Conservation (phyloP, 768 basidiomycete genomes). For the Boletus huronensis region DNA sequence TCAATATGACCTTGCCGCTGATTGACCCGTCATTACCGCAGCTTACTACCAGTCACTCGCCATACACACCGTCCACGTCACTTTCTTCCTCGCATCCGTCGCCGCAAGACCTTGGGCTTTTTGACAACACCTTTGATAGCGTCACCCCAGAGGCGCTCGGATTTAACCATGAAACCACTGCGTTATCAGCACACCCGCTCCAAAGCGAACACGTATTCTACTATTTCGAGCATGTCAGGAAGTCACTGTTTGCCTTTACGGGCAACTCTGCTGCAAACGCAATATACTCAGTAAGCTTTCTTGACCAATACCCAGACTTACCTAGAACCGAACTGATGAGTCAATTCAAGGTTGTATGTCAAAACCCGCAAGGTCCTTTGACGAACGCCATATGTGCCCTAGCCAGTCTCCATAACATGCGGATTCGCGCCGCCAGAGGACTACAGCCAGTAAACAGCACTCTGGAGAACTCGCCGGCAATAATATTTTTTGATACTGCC, state of each 20-base stretch:
- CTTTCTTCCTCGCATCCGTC: slow-evolving; percentile 35
- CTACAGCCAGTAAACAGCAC: slow-evolving; percentile 51
- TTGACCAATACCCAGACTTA: neutral
- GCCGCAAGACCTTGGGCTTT: slow-evolving; percentile 31
- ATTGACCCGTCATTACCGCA: slow-evolving; percentile 29
- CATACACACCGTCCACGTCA: slow-evolving; percentile 34
- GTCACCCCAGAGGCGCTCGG: slow-evolving; percentile 30
- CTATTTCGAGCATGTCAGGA: slow-evolving; percentile 71
- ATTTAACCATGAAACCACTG: slow-evolving; percentile 19
- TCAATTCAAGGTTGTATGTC: slow-evolving; percentile 42
- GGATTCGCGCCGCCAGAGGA: slow-evolving; percentile 60
- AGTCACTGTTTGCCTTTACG: slow-evolving; percentile 63
- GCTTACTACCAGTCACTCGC: slow-evolving; percentile 27
- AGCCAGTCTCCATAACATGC: slow-evolving; percentile 64
- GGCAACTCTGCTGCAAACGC: slow-evolving; percentile 59
- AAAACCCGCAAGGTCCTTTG: slow-evolving; percentile 67
- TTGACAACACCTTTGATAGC: slow-evolving; percentile 35
- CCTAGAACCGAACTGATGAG: slow-evolving; percentile 18
- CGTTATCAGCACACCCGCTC: slow-evolving; percentile 39
- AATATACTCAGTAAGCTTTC: slow-evolving; percentile 57
- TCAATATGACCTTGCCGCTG: slow-evolving; percentile 25
- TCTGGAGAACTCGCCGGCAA: slow-evolving; percentile 55
- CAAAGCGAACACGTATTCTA: slow-evolving; percentile 63
- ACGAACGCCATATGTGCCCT: slow-evolving; percentile 75
- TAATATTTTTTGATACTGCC: slow-evolving; percentile 69